Conservation (phyloP, 176 grass and related monocot genomes). For the Hsuehochloa calcarea region DNA sequence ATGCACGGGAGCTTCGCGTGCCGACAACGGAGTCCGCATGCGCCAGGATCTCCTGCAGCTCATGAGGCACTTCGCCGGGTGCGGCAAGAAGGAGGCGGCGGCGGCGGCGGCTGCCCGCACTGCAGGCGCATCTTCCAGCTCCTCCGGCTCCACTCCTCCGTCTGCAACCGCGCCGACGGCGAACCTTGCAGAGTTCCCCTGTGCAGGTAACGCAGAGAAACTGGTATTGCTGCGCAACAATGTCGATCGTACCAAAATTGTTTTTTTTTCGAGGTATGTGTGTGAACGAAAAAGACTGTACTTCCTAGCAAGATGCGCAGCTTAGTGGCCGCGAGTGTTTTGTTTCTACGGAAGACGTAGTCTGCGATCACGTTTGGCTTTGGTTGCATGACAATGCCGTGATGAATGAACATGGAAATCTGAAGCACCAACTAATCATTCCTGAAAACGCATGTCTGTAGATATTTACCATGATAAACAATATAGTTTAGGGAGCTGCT, state of each 20-base stretch:
- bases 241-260: background rate
- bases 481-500: background rate
- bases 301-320: background rate
- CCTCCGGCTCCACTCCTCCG: slow-evolving; percentile 69
- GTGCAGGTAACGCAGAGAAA: slow-evolving; percentile 43
- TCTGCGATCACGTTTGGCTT: background rate
- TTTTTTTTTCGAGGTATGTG: too few species aligned
- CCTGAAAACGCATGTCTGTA: background rate
- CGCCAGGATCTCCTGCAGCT: slow-evolving; percentile 48
- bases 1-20: background rate
- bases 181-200: slow-evolving; percentile 53
- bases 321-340: background rate
- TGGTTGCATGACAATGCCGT: background rate
- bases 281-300: background rate
- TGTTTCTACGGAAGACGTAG: background rate
- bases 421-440: background rate
- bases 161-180: slow-evolving; percentile 35
- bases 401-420: background rate
- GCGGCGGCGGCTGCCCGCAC: slow-evolving; percentile 38
- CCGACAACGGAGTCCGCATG: background rate
- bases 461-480: background rate
- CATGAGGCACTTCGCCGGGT: slow-evolving; percentile 51
- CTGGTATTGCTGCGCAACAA: background rate
- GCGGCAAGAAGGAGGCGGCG: slow-evolving; percentile 28
- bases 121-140: slow-evolving; percentile 59